A percentile compares a stretch with the other conserved stretches of the same genome.
phyloP scores from a whole-genome alignment of 2,329 filamentous ascomycete genomes.

The Penicillium vulpinum region DNA sequence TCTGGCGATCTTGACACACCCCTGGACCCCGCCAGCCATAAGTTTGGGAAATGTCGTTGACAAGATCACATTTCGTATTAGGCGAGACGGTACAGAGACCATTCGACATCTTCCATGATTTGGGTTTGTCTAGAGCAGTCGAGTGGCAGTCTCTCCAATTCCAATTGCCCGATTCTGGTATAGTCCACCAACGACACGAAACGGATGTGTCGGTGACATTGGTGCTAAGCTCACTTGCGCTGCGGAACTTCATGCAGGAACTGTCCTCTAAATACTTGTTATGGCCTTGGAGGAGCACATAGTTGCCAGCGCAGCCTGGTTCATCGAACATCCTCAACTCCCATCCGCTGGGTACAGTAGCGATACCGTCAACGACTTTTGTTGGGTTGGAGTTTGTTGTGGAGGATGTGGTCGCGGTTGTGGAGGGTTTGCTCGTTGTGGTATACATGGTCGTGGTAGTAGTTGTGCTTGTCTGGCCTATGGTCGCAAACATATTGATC shows the following conservation, averaged over 20 bases:
- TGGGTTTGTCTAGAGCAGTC: not conserved
- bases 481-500: no score
- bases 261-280: not conserved
- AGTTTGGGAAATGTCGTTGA: not conserved
- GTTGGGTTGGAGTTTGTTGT: not conserved
- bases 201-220: not conserved
- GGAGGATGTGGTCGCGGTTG: not conserved
- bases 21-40: slow-evolving; percentile 3
- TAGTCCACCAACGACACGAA: slow-evolving; percentile 1
- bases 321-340: not conserved
- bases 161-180: not conserved
- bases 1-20: not conserved
- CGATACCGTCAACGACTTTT: not conserved
- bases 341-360: not conserved
- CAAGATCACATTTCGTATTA: not conserved
- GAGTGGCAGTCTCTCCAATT: not conserved
- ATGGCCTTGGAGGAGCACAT: not conserved
- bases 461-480: not conserved
- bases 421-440: not conserved
- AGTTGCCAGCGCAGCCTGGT: not conserved
- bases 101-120: slow-evolving; percentile 2
- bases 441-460: no score
- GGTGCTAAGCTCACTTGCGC: not conserved
- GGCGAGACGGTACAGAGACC: slow-evolving; percentile 2
- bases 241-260: not conserved